phyloP scores from a whole-genome alignment of 2,329 filamentous ascomycete genomes.

The Dothideomycetes sp. region DNA sequence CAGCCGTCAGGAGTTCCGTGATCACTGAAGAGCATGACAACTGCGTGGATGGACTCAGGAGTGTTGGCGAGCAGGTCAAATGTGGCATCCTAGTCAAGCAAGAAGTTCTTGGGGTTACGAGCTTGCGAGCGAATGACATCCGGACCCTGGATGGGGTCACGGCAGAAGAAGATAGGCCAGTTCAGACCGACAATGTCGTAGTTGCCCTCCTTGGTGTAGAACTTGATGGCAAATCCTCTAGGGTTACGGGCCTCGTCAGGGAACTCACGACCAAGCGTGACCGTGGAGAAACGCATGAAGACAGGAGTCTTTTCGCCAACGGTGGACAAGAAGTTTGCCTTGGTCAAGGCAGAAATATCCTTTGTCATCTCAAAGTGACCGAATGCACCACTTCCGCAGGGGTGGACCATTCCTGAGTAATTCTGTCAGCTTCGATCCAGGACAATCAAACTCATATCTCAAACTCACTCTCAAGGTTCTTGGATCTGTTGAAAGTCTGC shows the following conservation, averaged over 20 bases:
- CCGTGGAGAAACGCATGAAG: slow-evolving; percentile 38
- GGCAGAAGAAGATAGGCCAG: slow-evolving; percentile 42
- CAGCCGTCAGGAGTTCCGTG: slow-evolving; percentile 41
- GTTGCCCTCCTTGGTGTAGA: slow-evolving; percentile 41
- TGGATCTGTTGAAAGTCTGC: slow-evolving; percentile 49
- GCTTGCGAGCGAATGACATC: slow-evolving; percentile 41
- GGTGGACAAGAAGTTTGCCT: slow-evolving; percentile 34
- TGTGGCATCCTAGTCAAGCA: slow-evolving; percentile 40
- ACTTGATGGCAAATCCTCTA: slow-evolving; percentile 42
- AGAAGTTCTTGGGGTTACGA: slow-evolving; percentile 40
- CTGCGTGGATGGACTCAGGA: slow-evolving; percentile 41
- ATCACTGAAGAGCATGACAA: slow-evolving; percentile 43
- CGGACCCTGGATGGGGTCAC: slow-evolving; percentile 40
- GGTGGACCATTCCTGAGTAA: slow-evolving; percentile 30
- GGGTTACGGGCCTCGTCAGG: slow-evolving; percentile 39
- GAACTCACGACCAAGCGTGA: slow-evolving; percentile 35
- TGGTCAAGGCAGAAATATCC: slow-evolving; percentile 28
- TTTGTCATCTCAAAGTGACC: slow-evolving; percentile 40
- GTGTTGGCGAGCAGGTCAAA: slow-evolving; percentile 43
- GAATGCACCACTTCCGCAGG: slow-evolving; percentile 37
- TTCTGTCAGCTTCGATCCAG: not conserved
- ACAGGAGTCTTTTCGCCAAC: slow-evolving; percentile 35
- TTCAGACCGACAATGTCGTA: slow-evolving; percentile 42
- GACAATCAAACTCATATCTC: not conserved
- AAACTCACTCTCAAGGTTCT: slow-evolving; percentile 36